Percentiles rank a stretch among this genome's conserved stretches.
phyloP scores from a whole-genome alignment of 2,329 filamentous ascomycete genomes.

The Teratosphaeria viscida region DNA sequence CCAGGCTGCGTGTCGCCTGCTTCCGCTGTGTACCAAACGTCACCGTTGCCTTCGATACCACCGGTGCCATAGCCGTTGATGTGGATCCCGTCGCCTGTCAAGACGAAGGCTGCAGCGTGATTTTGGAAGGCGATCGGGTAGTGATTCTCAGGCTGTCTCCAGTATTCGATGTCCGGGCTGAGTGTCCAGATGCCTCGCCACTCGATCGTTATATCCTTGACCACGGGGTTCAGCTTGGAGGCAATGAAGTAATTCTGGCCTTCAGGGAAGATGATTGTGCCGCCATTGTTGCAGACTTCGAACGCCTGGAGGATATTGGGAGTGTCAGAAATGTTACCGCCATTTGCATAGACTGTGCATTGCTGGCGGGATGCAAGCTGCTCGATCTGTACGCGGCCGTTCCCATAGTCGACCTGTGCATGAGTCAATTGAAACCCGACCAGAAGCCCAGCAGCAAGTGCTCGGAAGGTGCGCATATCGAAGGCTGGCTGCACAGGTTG shows the following conservation, averaged over 20 bases:
- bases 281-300: constrained; percentile 28
- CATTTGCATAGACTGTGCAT: constrained; percentile 1
- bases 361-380: background rate
- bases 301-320: constrained; percentile 34
- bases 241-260: constrained; percentile 42
- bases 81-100: constrained; percentile 40
- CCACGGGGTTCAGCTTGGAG: constrained; percentile 38
- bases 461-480: background rate
- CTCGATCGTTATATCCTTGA: constrained; percentile 41
- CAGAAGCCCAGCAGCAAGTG: background rate
- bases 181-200: constrained; percentile 45
- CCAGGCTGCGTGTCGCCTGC: constrained; percentile 32
- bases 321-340: constrained; percentile 11
- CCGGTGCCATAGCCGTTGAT: constrained; percentile 44
- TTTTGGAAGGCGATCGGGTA: constrained; percentile 47
- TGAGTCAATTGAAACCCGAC: background rate
- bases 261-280: constrained; percentile 42
- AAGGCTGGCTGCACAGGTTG: background rate
- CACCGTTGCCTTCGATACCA: constrained; percentile 46
- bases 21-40: constrained; percentile 45
- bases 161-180: constrained; percentile 43
- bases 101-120: constrained; percentile 43
- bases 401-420: background rate
- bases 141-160: constrained; percentile 43
- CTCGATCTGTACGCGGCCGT: background rate